Evolutionary conservation across 2,329 filamentous ascomycete genomes (phyloP), one percentile per base, ranked within the genome.

Genomic region (Fusarium sp.): DNA sequence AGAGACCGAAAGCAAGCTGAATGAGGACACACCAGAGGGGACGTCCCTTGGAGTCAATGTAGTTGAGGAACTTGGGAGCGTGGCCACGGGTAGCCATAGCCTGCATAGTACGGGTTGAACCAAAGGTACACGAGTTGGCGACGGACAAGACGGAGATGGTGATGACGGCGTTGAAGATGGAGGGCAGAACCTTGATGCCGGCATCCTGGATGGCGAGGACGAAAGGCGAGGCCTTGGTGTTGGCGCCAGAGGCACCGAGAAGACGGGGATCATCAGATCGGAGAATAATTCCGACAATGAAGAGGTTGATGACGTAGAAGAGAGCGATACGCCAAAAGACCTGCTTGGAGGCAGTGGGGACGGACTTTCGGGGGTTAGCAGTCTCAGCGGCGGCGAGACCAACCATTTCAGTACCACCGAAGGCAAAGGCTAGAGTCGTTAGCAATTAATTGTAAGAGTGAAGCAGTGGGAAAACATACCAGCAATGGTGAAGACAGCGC

Each of bases 131-230:
- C 6, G 93, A 95, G 82, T 97, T 98, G 65, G 95, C 95, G 65
- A 98, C 95, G 1, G 94, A 97, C 35, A 98, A 85, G 30, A 97
- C 95, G n/a, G 95, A 93, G 74, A 97, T 91, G 79, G 98, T 91
- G 80, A 98, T 97, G 66, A 98, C 94, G n/a, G 90, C 91, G 82
- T 98, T 98, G 91, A 98, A 96, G 64, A 98, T 89, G 2, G 92
- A 95, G 7, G 94, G 94, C 10, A 98, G 88, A 10, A 92, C 91
- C 51, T 89, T 84, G 78, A 98, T 97, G 22, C 93, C 91, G 3
- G 95, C 94, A 70, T 95, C 92, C 71, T 92, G 86, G 76, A 97
- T 97, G 72, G 95, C 94, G 76, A 98, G 95, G 76, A 98, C 95
- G 80, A 98, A 98, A 3, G 95, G 95, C 2, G 94, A 97, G 3